These are phyloP conservation scores for Colletotrichum siamense DNA, from an alignment of 2,329 filamentous ascomycete genomes.

Conservation along the genomic window DNA sequence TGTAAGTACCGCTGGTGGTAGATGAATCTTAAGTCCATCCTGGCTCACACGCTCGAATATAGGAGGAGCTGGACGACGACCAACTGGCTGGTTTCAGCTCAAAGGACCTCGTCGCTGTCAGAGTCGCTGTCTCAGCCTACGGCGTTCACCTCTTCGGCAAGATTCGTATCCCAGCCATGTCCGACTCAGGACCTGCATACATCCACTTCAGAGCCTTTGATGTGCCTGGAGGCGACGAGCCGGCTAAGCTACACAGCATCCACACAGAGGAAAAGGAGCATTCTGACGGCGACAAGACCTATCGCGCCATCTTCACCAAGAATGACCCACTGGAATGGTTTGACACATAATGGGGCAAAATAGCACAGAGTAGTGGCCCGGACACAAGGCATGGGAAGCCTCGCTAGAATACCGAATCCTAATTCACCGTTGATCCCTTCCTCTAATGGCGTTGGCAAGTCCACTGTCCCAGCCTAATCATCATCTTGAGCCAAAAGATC, in stretches of 20 bases:
- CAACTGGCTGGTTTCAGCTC: constrained; percentile 41
- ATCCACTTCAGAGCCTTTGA: constrained; percentile 55
- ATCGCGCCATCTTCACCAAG: constrained; percentile 50
- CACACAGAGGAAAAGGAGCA: constrained; percentile 51
- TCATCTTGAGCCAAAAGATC: constrained; percentile 79
- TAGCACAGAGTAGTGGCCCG: not conserved
- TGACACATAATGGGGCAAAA: constrained; percentile 43
- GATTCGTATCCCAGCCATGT: constrained; percentile 48
- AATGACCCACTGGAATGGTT: constrained; percentile 58
- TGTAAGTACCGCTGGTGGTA: constrained; percentile 26
- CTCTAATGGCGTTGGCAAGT: not conserved
- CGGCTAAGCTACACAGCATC: constrained; percentile 50
- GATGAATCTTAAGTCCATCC: not conserved
- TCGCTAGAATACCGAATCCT: not conserved
- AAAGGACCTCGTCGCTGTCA: constrained; percentile 48
- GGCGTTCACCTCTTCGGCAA: constrained; percentile 56
- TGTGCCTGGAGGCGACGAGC: constrained; percentile 36
- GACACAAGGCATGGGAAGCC: not conserved
- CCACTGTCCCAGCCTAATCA: constrained; percentile 36
- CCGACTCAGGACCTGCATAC: constrained; percentile 41
- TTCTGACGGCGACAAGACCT: constrained; percentile 46
- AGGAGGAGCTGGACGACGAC: constrained; percentile 39
- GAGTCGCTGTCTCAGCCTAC: constrained; percentile 51
- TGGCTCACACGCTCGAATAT: constrained; percentile 9
- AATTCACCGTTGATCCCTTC: not conserved